Percentiles rank a stretch among this genome's conserved stretches.
phyloP scores from a whole-genome alignment of 2,329 filamentous ascomycete genomes.

The Mycosphaerella arachidis region DNA sequence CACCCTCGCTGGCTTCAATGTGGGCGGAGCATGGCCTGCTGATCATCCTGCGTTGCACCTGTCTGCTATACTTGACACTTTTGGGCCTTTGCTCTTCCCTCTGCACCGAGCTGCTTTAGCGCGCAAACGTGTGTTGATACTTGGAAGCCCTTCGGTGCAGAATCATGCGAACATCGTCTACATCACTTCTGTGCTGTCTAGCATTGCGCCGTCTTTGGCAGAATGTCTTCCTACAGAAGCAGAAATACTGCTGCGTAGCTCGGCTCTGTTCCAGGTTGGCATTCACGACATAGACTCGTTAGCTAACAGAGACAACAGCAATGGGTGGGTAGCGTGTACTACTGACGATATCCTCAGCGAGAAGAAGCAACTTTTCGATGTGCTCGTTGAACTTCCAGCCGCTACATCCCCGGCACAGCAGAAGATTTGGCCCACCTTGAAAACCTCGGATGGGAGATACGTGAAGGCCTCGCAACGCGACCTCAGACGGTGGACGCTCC shows the following conservation, averaged over 20 bases:
- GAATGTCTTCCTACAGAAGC: slow-evolving; percentile 57
- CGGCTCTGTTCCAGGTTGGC: slow-evolving; percentile 86
- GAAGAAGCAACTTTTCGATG: slow-evolving; percentile 83
- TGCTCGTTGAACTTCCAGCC: slow-evolving; percentile 76
- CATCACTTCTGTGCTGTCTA: slow-evolving; percentile 86
- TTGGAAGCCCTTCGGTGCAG: slow-evolving; percentile 80
- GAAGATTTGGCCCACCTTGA: slow-evolving; percentile 62
- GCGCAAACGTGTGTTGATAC: slow-evolving; percentile 81
- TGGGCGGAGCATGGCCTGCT: slow-evolving; percentile 54
- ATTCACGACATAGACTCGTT: slow-evolving; percentile 87
- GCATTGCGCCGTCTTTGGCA: slow-evolving; percentile 70
- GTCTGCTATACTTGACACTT: slow-evolving; percentile 68
- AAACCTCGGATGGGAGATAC: slow-evolving; percentile 59
- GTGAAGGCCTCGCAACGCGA: slow-evolving; percentile 89
- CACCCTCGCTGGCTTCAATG: slow-evolving; percentile 57
- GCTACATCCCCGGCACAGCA: slow-evolving; percentile 25
- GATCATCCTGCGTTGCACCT: slow-evolving; percentile 86
- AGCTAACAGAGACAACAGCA: slow-evolving; percentile 48
- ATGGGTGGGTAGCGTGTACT: slow-evolving; percentile 88
- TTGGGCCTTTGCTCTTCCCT: slow-evolving; percentile 88
- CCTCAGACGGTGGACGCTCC: slow-evolving; percentile 68
- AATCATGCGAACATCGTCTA: slow-evolving; percentile 84
- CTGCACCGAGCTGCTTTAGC: slow-evolving; percentile 82
- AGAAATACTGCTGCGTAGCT: slow-evolving; percentile 59
- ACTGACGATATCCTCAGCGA: slow-evolving; percentile 88